Evolutionary conservation across 306 rosid species (phyloP), one percentile per base, ranked within the genome.

Genomic region (Mimosa bimucronata): DNA sequence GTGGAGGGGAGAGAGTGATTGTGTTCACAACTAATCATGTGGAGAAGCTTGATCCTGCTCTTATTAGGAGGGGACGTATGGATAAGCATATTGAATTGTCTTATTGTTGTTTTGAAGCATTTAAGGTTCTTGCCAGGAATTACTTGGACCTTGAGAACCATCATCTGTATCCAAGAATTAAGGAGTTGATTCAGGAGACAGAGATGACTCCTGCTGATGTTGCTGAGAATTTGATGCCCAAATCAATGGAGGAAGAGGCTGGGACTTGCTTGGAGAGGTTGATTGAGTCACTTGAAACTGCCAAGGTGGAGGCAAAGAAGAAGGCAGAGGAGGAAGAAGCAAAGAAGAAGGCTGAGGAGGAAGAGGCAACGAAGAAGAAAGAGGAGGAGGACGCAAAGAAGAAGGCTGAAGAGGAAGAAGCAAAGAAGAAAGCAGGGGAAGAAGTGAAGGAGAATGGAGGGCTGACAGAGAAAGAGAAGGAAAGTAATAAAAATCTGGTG

Each of bases 81-180:
- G 97, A 93, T 21, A 91, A 88, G 79, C 97, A 87, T 79, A 90
- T 93, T 1, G 89, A 91, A 41, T 19, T 90, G 80, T 86, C 97
- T 0, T 88, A 86, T 25, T 93, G 97, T 64, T 25, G 91, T 11
- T 88, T 70, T 61, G 90, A 91, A n/a, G 88, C 91, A 6, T 91
- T 93, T 85, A 91, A 86, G 76, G 84, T 88, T 15, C 84, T 90
- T 44, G 93, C 94, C 1, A 84, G 48, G 78, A 93, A 93, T 74
- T 90, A 91, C 74, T 84, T 91, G 86, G 85, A 81, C 62, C 26
- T 88, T 44, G 86, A 91, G 0, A 80, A 85, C 0, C 91, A 90
- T 9, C 30, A 23, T 4, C 30, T 85, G 89, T 91, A 81, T 75
- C 28, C 61, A 1, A 64, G 6, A 5, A 87, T 91, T 66, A 61